Base-by-base conservation (phyloP, 371 early-diverging fungal species). In the Saksenaea oblongispora region DNA sequence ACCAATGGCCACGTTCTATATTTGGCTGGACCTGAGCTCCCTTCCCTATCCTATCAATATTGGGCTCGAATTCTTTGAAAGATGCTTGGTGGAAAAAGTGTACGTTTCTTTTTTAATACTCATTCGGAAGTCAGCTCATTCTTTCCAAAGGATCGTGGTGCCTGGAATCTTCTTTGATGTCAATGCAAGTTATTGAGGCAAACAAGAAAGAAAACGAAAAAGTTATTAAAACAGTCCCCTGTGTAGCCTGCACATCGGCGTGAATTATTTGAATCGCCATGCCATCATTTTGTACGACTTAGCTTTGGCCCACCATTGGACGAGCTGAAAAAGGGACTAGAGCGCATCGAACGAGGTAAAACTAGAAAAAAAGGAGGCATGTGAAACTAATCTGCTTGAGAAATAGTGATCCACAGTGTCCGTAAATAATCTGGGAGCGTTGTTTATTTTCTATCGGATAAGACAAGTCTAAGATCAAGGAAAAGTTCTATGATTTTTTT, bases 151-250 rank as follows among this genome's bases (percentile, higher is more conserved):
- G 9, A 73, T 76, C 39, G 69, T 79, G 31, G 84, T 84, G 1
- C 84, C 84, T 56, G 82, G 80, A 34, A 80, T 82, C 66, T 80
- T 76, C 59, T 84, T 84, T 56, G 84, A 84, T 69, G 74, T 84
- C 39, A 84, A 84, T 39, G 78, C 73, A 71, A 69, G 78, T 63
- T n/a, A n/a, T n/a, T n/a, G n/a, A n/a, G n/a, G n/a, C n/a, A n/a
- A n/a, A n/a, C n/a, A n/a, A n/a, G n/a, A n/a, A n/a, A n/a, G n/a
- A n/a, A 5, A 35, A 13, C n/a, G 10, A 44, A 11, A 13, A 18
- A 4, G 36, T 39, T 11, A 42, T 11, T 14, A 47, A 15, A 13
- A 15, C 5, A 22, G 34, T 64, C 42, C 2, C 57, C 41, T 34
- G 54, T 54, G 3, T 44, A 78, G 74, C 84, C 84, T 51, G 71